These are phyloP conservation scores for Suillus hirtellus DNA, from an alignment of 768 basidiomycete genomes.

Conservation along the genomic window DNA sequence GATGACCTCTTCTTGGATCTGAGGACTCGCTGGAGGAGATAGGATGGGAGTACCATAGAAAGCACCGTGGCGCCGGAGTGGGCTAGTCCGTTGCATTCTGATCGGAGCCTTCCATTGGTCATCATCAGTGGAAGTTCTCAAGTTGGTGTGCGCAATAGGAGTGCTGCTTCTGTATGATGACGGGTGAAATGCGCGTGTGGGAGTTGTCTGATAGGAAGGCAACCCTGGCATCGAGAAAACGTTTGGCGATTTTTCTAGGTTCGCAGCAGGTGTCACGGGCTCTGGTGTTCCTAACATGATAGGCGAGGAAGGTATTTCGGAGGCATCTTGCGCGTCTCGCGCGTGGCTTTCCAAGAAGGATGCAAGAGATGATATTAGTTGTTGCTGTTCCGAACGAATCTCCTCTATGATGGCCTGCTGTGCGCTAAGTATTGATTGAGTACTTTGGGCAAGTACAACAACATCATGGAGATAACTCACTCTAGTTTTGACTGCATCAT, in stretches of 20 bases:
- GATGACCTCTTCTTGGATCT: neutral
- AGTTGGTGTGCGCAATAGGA: no score
- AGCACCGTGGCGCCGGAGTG: conserved; percentile 6
- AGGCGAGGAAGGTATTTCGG: neutral
- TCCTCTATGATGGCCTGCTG: conserved; percentile 1
- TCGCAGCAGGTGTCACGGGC: neutral
- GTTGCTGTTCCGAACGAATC: neutral
- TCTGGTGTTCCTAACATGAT: neutral
- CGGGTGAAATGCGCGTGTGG: neutral
- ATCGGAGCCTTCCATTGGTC: neutral
- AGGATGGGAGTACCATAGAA: conserved; percentile 7
- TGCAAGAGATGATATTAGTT: neutral
- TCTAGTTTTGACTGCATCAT: conserved; percentile 3
- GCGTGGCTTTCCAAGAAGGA: neutral
- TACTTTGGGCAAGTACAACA: neutral
- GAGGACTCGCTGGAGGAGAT: neutral
- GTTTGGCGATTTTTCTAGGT: neutral
- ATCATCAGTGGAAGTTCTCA: neutral
- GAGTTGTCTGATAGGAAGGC: neutral
- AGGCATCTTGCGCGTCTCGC: neutral
- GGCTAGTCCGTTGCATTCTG: neutral
- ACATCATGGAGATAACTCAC: neutral
- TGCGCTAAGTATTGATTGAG: neutral
- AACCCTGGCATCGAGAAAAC: neutral
- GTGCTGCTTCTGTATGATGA: neutral